These are phyloP conservation scores for Dictyostelium brefeldianum DNA, from an alignment of 78 protist species.

Conservation along the genomic window DNA sequence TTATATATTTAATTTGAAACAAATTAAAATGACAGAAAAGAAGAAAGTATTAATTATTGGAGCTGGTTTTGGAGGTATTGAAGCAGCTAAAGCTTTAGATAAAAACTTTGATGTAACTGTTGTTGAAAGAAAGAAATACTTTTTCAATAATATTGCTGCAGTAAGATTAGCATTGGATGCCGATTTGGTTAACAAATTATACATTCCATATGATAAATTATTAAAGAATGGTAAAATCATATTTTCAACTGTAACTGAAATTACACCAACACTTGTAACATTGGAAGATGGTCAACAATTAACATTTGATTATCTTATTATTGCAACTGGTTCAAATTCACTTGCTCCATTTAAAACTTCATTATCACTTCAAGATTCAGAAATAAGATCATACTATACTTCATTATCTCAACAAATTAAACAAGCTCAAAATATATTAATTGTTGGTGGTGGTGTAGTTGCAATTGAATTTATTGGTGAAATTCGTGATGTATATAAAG, in stretches of 20 bases:
- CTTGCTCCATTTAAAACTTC: conserved; percentile 56
- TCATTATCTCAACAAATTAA: neutral
- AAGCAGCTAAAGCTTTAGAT: conserved; percentile 43
- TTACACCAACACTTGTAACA: conserved; percentile 9
- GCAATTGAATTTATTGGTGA: conserved; percentile 60
- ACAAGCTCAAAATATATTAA: neutral
- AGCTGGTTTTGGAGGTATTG: conserved; percentile 78
- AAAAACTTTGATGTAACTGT: conserved; percentile 56
- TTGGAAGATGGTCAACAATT: conserved; percentile 29
- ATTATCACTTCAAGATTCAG: neutral
- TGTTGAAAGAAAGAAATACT: conserved; percentile 55
- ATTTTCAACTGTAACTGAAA: conserved; percentile 1
- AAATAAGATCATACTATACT: neutral
- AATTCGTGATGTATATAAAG: neutral
- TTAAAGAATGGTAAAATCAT: conserved; percentile 56
- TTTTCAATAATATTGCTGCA: conserved; percentile 57
- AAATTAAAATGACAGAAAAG: conserved; percentile 11
- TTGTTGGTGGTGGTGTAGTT: conserved; percentile 75
- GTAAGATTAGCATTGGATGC: conserved; percentile 44
- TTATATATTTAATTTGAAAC: neutral
- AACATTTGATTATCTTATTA: conserved; percentile 43
- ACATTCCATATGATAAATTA: conserved; percentile 44
- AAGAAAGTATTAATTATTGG: conserved; percentile 73
- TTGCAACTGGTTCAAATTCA: conserved; percentile 70
- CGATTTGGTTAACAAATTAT: conserved; percentile 18